A percentile compares a stretch with the other conserved stretches of the same genome.
Evolutionary conservation across 306 rosid species (phyloP).

Genomic region (Corylus americana): DNA sequence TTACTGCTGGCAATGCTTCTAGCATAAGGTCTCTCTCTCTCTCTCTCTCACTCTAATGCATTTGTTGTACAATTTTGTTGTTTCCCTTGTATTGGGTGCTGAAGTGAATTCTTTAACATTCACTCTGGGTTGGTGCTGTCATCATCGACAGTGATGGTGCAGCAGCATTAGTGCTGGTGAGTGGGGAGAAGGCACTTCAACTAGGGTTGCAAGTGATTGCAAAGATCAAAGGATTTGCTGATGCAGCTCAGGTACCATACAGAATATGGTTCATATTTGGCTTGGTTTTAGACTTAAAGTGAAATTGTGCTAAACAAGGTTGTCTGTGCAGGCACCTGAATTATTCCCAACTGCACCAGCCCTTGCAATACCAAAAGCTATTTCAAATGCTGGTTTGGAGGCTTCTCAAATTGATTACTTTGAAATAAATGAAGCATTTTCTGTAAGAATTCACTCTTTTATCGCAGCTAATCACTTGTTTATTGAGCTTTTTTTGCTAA

Average conservation of each 20-base stretch:
- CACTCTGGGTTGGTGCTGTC: slow-evolving; percentile 32
- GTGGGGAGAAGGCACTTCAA: slow-evolving; percentile 78
- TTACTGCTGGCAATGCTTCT: slow-evolving; percentile 96
- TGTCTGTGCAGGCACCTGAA: slow-evolving; percentile 76
- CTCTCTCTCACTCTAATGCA: slow-evolving; percentile 6
- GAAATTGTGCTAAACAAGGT: slow-evolving; percentile 29
- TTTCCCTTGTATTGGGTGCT: slow-evolving; percentile 13
- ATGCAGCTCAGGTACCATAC: slow-evolving; percentile 83
- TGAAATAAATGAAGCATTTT: slow-evolving; percentile 96
- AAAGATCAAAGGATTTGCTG: slow-evolving; percentile 83
- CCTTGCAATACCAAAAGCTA: slow-evolving; percentile 84
- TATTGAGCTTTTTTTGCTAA: slow-evolving; percentile 14
- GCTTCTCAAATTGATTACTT: slow-evolving; percentile 85
- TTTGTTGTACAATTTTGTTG: background rate
- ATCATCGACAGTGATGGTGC: slow-evolving; percentile 79
- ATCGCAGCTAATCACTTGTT: background rate
- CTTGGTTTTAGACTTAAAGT: slow-evolving; percentile 26
- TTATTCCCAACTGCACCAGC: slow-evolving; percentile 87
- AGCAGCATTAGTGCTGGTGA: slow-evolving; percentile 89
- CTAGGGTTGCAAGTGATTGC: slow-evolving; percentile 86
- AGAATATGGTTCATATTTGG: slow-evolving; percentile 20
- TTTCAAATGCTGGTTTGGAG: slow-evolving; percentile 77
- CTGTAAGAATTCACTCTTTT: slow-evolving; percentile 48
- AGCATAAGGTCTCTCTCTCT: slow-evolving; percentile 52
- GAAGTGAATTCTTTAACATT: slow-evolving; percentile 19